These are phyloP conservation scores for Polyporus arcularius DNA, from an alignment of 768 basidiomycete species.

Conservation along the genomic window DNA sequence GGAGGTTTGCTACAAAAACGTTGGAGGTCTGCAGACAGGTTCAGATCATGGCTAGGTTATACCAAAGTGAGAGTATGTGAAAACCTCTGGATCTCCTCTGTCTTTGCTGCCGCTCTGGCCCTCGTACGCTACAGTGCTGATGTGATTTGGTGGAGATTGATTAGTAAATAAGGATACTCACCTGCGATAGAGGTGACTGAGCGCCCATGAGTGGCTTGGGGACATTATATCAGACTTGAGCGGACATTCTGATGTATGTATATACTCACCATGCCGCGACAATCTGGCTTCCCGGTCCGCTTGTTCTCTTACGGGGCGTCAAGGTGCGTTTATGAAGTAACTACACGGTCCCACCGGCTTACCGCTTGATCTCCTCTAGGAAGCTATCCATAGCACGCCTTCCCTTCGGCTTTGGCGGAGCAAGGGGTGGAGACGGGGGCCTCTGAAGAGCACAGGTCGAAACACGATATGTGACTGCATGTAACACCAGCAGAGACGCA, in stretches of 20 bases:
- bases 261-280: conserved; percentile 58
- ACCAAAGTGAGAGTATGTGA: conserved; percentile 13
- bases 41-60: conserved; percentile 1
- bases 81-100: conserved; percentile 82
- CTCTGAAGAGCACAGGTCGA: conserved; percentile 24
- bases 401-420: conserved; percentile 77
- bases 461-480: neutral
- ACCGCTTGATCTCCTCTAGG: conserved; percentile 96
- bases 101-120: conserved; percentile 90
- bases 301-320: conserved; percentile 69
- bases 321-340: neutral
- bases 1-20: conserved; percentile 93
- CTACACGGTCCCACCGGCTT: conserved; percentile 10
- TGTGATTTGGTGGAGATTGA: neutral
- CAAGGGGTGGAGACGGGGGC: conserved; percentile 60
- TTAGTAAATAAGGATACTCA: conserved; percentile 34
- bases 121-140: conserved; percentile 65
- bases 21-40: conserved; percentile 75
- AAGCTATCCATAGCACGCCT: conserved; percentile 97
- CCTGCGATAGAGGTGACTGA: conserved; percentile 93
- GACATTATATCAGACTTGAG: neutral
- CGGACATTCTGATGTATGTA: neutral
- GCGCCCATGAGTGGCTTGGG: conserved; percentile 52
- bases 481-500: conserved; percentile 18
- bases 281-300: conserved; percentile 87